Conservation (phyloP, 345 rosid species). For the Hirschfeldia incana region DNA sequence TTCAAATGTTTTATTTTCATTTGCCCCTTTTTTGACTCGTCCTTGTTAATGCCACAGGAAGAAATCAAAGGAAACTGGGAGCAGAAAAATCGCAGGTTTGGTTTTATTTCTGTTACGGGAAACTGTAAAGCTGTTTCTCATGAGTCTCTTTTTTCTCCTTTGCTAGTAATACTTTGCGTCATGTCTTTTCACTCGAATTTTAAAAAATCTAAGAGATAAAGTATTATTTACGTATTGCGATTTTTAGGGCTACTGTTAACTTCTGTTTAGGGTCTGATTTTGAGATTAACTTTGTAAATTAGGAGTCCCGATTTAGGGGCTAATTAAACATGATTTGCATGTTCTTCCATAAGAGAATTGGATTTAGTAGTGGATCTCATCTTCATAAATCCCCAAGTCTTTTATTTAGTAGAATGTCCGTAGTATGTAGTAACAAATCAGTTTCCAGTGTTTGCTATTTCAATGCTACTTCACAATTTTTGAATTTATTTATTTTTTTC, state of each 20-base stretch:
- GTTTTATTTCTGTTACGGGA: background rate
- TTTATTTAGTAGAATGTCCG: background rate
- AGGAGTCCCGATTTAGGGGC: slow-evolving; percentile 16
- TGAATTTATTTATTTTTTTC: background rate
- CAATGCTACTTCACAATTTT: background rate
- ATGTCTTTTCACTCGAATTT: slow-evolving; percentile 11
- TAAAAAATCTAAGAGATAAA: background rate
- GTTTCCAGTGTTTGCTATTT: background rate
- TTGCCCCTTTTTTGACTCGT: slow-evolving; percentile 17
- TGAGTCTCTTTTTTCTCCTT: background rate
- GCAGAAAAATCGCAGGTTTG: slow-evolving; percentile 33
- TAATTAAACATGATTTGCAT: slow-evolving; percentile 36
- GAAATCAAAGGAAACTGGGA: slow-evolving; percentile 27
- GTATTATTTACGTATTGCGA: background rate
- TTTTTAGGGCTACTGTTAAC: slow-evolving; percentile 8
- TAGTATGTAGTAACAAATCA: background rate
- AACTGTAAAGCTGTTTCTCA: background rate
- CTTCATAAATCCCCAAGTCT: background rate
- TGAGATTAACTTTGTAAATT: slow-evolving; percentile 22
- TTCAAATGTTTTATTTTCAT: background rate
- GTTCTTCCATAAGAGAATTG: slow-evolving; percentile 14
- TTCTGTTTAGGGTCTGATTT: slow-evolving; percentile 7
- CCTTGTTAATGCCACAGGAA: slow-evolving; percentile 26
- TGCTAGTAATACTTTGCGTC: background rate
- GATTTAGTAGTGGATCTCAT: background rate